These are phyloP conservation scores for Postia placenta DNA, from an alignment of 768 basidiomycete genomes.

Conservation along the genomic window DNA sequence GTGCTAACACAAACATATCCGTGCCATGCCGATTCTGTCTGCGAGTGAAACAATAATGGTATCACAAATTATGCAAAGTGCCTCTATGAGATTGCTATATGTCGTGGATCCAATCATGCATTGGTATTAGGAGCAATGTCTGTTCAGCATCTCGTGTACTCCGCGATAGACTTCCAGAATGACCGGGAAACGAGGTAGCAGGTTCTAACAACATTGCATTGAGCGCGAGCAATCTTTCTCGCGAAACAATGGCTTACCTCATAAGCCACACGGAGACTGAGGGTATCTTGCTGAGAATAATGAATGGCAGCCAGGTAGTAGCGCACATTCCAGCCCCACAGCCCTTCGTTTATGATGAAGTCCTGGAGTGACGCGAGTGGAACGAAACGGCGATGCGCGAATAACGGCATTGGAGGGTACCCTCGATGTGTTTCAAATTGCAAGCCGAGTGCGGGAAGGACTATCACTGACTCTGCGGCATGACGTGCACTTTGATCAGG, in stretches of 20 bases:
- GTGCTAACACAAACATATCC: no score
- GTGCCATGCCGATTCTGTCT: no score
- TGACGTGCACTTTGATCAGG: no score
- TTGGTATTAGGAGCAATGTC: no score
- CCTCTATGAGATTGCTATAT: no score
- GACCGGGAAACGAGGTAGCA: slow-evolving; percentile 57
- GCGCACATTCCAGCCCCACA: slow-evolving; percentile 64
- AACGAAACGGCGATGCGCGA: slow-evolving; percentile 48
- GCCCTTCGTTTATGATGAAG: slow-evolving; percentile 68
- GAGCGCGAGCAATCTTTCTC: background rate
- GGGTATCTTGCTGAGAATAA: slow-evolving; percentile 20
- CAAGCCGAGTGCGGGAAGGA: slow-evolving; percentile 62
- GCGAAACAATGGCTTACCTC: slow-evolving; percentile 37
- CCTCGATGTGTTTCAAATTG: slow-evolving; percentile 72
- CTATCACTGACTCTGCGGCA: slow-evolving; percentile 58
- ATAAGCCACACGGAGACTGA: slow-evolving; percentile 49
- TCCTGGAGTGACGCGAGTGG: slow-evolving; percentile 49
- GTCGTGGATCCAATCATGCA: no score
- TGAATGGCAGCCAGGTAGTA: slow-evolving; percentile 57
- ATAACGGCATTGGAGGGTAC: slow-evolving; percentile 31
- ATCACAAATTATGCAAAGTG: no score
- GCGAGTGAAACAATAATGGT: no score
- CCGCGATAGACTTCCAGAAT: slow-evolving; percentile 53
- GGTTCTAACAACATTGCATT: slow-evolving; percentile 38
- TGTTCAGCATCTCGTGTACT: no score